Evolutionary conservation across 768 basidiomycete species (phyloP), one percentile per base, ranked within the genome.

Genomic region (Leccinum incarnatum): DNA sequence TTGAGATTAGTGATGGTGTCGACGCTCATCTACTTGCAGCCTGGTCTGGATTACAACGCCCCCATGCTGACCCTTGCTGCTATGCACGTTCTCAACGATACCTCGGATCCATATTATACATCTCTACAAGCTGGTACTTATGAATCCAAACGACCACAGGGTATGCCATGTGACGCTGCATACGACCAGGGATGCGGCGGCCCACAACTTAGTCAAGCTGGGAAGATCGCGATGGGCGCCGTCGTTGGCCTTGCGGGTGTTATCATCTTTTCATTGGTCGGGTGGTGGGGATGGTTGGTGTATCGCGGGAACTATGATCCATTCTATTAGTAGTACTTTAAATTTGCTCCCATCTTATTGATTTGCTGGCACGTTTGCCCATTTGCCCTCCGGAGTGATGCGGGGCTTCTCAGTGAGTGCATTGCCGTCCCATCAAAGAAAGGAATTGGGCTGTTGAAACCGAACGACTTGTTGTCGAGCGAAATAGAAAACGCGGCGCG

Each of bases 31-130:
- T 50, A 21, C 50, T 64, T 53, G 46, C 51, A 89, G 86, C 79
- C 86, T 53, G 91, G 88, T n/a, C 74, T 93, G 42, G 95, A 97
- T 69, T 95, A 94, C 72, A 92, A 91, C 63, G 92, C 93, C 1
- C 93, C 93, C 2, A 79, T 96, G 77, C 78, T 96, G n/a, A 89
- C 92, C 1, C 80, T 97, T 36, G 85, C 89, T 1, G 89, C 93
- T 17, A 85, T 86, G 78, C 84, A 88, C 64, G 79, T 88, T n/a
- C 67, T 89, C 52, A 86, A 84, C 61, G 83, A 85, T 58, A 71
- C 78, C 7, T 78, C 76, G 25, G 91, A 95, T 63, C 94, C 94
- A 0, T 93, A 80, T 75, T 97, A 84, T 70, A 90, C 88, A 15
- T 74, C 79, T 6, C 75, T 96, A 30, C 75, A 85, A 69, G 83